Conservation (phyloP, 2,329 filamentous ascomycete species). For the Hypoxylon sp. region DNA sequence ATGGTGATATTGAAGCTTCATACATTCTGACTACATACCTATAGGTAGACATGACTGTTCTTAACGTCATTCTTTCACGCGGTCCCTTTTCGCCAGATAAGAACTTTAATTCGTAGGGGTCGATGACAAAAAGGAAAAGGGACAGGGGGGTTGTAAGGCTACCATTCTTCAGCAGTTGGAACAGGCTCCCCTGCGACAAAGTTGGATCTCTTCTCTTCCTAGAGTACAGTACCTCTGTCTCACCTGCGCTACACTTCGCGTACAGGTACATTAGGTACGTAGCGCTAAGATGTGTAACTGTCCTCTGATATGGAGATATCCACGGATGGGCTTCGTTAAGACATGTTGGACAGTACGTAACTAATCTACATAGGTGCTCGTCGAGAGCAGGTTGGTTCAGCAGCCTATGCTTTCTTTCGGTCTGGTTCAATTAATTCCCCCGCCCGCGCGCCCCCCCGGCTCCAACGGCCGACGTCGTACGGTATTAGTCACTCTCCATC, state of each 20-base stretch:
- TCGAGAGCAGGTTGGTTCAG: conserved; percentile 13
- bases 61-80: neutral
- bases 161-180: conserved; percentile 36
- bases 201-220: conserved; percentile 22
- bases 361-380: conserved; percentile 5
- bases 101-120: conserved; percentile 38
- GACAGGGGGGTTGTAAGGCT: conserved; percentile 30
- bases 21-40: neutral
- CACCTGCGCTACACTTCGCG: conserved; percentile 14
- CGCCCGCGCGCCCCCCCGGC: conserved; percentile 19
- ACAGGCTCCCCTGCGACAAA: conserved; percentile 20
- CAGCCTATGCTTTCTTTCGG: conserved; percentile 14
- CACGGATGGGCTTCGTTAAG: conserved; percentile 7
- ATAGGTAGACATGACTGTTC: neutral
- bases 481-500: conserved; percentile 38
- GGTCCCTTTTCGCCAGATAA: conserved; percentile 34
- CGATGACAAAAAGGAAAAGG: conserved; percentile 8
- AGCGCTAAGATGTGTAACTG: neutral
- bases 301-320: conserved; percentile 13
- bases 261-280: conserved; percentile 22
- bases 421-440: conserved; percentile 33
- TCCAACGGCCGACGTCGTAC: conserved; percentile 39
- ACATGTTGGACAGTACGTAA: conserved; percentile 19
- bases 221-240: neutral
- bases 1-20: neutral